Evolutionary conservation across 1,284 basidiomycete genomes (phyloP).

Genomic region (Hemileia vastatrix): DNA sequence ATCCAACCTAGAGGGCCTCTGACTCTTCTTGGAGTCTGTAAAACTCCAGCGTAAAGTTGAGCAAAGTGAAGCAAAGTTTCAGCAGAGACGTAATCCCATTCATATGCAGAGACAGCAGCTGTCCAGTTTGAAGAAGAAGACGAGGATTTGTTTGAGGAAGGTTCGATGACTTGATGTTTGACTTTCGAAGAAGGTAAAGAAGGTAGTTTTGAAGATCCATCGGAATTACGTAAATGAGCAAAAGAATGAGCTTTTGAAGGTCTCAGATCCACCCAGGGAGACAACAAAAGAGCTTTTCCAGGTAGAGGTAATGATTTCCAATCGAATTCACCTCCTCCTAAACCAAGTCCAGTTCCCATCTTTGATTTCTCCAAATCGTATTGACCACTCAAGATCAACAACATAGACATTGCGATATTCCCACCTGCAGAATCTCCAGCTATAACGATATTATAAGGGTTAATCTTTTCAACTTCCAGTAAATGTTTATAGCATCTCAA

Average conservation of each 20-base stretch:
- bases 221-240: slow-evolving; percentile 25
- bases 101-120: slow-evolving; percentile 7
- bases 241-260: slow-evolving; percentile 32
- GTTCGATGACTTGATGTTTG: too few relatives aligned
- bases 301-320: slow-evolving; percentile 39
- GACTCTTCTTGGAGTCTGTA: slow-evolving; percentile 35
- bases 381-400: slow-evolving; percentile 37
- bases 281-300: slow-evolving; percentile 38
- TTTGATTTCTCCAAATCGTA: slow-evolving; percentile 7
- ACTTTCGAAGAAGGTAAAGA: background rate
- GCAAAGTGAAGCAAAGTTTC: slow-evolving; percentile 41
- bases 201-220: background rate
- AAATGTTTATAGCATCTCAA: slow-evolving; percentile 42
- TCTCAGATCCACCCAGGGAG: slow-evolving; percentile 40
- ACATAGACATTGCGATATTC: slow-evolving; percentile 37
- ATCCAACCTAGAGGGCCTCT: slow-evolving; percentile 37
- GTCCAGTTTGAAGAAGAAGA: background rate
- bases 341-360: background rate
- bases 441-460: slow-evolving; percentile 34
- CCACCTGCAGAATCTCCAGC: slow-evolving; percentile 42
- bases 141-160: background rate
- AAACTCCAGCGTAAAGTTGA: slow-evolving; percentile 38
- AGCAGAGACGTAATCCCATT: slow-evolving; percentile 36
- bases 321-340: slow-evolving; percentile 34
- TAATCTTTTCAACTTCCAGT: slow-evolving; percentile 36